Percentiles rank a stretch among this genome's conserved stretches.
Conservation (phyloP, 2,329 filamentous ascomycete species). For the Scytalidium sp. region DNA sequence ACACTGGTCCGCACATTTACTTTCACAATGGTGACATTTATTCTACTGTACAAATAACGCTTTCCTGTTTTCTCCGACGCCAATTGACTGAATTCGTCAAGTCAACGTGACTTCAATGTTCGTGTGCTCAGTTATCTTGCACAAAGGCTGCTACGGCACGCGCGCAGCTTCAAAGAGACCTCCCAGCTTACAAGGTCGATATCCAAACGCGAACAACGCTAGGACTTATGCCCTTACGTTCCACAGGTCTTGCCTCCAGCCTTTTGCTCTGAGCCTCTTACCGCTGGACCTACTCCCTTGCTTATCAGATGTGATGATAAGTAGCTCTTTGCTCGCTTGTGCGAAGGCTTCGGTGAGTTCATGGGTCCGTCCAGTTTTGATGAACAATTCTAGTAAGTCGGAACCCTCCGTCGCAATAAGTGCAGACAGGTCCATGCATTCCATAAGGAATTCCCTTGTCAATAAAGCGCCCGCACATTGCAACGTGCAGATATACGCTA, state of each 20-base stretch:
- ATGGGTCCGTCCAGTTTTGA: constrained; percentile 64
- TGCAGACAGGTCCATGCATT: constrained; percentile 83
- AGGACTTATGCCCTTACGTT: constrained; percentile 19
- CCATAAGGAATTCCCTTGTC: constrained; percentile 72
- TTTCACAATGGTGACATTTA: too few relatives aligned
- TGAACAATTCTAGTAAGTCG: constrained; percentile 63
- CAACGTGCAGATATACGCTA: constrained; percentile 79
- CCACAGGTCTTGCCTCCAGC: constrained; percentile 64
- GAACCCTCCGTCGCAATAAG: constrained; percentile 69
- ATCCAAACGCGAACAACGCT: background rate
- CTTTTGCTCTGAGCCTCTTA: constrained; percentile 60
- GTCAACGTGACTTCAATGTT: too few relatives aligned
- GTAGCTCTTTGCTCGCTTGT: constrained; percentile 22
- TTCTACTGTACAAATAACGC: too few relatives aligned
- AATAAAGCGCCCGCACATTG: constrained; percentile 75
- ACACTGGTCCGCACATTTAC: too few relatives aligned
- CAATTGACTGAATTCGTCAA: too few relatives aligned
- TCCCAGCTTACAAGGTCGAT: background rate
- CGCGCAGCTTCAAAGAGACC: too few relatives aligned
- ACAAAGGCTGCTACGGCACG: too few relatives aligned
- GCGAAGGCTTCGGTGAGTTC: constrained; percentile 78
- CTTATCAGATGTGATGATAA: constrained; percentile 50
- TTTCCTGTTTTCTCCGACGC: too few relatives aligned
- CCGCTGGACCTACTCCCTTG: constrained; percentile 42
- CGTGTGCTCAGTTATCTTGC: too few relatives aligned